Base-by-base conservation (phyloP, 306 rosid species). In the Pachyrhizus erosus region DNA sequence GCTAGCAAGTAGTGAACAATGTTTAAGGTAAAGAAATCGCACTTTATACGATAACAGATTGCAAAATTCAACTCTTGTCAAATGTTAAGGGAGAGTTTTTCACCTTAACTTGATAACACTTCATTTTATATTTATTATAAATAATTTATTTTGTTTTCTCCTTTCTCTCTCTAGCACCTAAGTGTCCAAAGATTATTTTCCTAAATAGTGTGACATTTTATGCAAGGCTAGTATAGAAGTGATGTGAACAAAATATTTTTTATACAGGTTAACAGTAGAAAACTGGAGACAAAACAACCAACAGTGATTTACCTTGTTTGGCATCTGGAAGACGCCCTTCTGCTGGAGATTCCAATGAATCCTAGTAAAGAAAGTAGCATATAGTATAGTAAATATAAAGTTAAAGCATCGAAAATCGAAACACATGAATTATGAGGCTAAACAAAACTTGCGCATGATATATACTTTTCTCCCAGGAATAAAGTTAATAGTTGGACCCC, bases 261-360 rank as follows among this genome's bases (percentile, higher is more conserved):
- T 20, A 52, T 79, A 31, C 20, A 4, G 31, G 43, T 34, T 12
- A 20, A 65, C 34, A 57, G 57, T 23, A 58, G 33, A 33, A 64
- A 77, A 64, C 15, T 7, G 24, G 26, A 49, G 54, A 13, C 29
- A 65, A 24, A 20, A 5, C 15, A 31, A 34, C 2, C 55, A 21
- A 37, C 71, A 42, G 20, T 45, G 45, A 55, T 70, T 54, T 83
- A 90, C 99, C 98, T 81, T 88, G 86, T 74, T 43, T 89, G 78
- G 89, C 98, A 89, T 93, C 97, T 26, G 98, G 98, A 86, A 93
- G 93, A 21, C 96, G 94, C 17, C 98, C 97, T 89, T 92, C 97
- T 57, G 82, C 74, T 9, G 91, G 90, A 65, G 91, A 85, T 64
- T 54, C 67, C 66, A 48, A 11, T 2, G 96, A 86, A 73, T 96